Evolutionary conservation across 495 filamentous ascomycete genomes (phyloP).

Genomic region (Daldinia caldariorum): DNA sequence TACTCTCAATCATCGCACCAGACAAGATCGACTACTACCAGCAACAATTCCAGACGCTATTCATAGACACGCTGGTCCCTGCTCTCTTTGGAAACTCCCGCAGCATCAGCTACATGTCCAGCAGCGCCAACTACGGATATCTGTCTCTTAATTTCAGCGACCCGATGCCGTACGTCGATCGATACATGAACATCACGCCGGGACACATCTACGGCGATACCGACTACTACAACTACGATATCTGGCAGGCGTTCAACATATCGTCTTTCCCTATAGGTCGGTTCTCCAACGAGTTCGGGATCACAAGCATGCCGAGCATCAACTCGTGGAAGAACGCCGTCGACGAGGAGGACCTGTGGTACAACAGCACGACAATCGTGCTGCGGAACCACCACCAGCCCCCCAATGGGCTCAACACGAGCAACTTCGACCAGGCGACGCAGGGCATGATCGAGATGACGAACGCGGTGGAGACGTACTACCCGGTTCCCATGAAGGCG

Average conservation of each 20-base stretch:
- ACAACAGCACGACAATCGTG: conserved; percentile 68
- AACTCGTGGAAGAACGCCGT: conserved; percentile 69
- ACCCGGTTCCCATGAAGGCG: conserved; percentile 67
- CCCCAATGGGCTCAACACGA: conserved; percentile 59
- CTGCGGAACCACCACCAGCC: conserved; percentile 75
- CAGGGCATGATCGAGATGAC: conserved; percentile 73
- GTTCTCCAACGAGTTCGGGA: conserved; percentile 76
- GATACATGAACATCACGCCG: conserved; percentile 67
- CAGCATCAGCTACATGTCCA: conserved; percentile 74
- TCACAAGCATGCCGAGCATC: conserved; percentile 72
- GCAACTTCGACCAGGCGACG: conserved; percentile 51
- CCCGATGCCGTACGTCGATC: conserved; percentile 66
- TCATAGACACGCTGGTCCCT: conserved; percentile 67
- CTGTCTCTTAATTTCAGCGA: conserved; percentile 65
- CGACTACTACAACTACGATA: conserved; percentile 75
- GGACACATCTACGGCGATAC: conserved; percentile 73
- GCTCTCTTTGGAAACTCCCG: conserved; percentile 71
- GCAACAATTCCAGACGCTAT: conserved; percentile 70
- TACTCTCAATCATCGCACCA: conserved; percentile 58
- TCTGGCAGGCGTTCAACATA: conserved; percentile 64
- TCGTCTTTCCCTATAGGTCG: conserved; percentile 67
- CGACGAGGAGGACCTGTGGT: conserved; percentile 60
- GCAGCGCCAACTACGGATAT: conserved; percentile 74
- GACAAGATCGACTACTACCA: conserved; percentile 55
- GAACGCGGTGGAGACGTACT: conserved; percentile 65